Conservation (phyloP, 257 asterid species). For the Solanum ossicruentum region DNA sequence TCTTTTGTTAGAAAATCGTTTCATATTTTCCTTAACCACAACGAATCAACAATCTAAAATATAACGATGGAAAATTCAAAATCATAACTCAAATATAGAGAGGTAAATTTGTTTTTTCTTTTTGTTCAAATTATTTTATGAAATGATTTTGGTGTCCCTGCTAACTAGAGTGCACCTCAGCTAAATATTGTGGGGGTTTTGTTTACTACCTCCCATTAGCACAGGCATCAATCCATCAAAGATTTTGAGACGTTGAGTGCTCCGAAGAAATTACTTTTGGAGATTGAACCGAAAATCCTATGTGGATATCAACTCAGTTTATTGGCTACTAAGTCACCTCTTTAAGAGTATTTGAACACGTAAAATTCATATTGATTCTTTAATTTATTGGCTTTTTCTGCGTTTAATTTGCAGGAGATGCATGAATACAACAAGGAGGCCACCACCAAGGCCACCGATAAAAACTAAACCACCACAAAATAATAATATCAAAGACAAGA, state of each 20-base stretch:
- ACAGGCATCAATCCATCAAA: background rate
- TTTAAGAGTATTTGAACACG: background rate
- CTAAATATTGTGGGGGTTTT: no score
- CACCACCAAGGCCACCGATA: background rate
- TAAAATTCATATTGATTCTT: background rate
- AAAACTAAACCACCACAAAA: background rate
- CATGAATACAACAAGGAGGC: background rate
- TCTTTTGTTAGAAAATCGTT: background rate
- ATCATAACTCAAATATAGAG: background rate
- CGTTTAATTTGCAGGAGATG: background rate
- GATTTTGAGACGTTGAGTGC: background rate
- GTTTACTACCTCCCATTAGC: background rate
- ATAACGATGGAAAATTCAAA: background rate
- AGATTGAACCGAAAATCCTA: background rate
- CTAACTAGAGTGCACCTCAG: background rate
- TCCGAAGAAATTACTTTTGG: background rate
- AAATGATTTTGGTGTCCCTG: background rate
- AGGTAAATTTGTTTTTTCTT: no score
- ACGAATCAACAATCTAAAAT: background rate
- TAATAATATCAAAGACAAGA: background rate
- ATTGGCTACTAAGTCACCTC: background rate
- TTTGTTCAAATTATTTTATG: no score
- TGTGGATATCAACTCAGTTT: background rate
- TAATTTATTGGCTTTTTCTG: background rate
- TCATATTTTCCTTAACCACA: background rate